Percentiles rank a stretch among this genome's conserved stretches.
phyloP scores from a whole-genome alignment of 352 stramenopile genomes.

The Globisporangium nunn region DNA sequence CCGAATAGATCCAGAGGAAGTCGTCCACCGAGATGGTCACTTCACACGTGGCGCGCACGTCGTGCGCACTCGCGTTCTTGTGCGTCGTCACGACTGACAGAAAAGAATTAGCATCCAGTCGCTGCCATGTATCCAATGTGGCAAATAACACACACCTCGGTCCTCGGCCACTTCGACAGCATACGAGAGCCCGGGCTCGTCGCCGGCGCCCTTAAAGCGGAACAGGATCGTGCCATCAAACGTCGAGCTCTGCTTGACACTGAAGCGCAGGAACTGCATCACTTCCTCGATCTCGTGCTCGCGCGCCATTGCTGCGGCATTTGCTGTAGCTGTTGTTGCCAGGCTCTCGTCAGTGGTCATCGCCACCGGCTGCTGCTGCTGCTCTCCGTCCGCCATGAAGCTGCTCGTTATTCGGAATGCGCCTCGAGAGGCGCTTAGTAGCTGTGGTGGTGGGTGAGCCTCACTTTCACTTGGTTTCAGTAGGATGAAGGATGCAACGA shows the following conservation, averaged over 20 bases:
- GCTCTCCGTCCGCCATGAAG: too few relatives aligned
- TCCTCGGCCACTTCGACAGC: slow-evolving; percentile 51
- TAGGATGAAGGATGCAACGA: too few relatives aligned
- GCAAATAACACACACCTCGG: slow-evolving; percentile 11
- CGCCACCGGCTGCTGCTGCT: too few relatives aligned
- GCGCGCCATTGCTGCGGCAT: slow-evolving; percentile 6
- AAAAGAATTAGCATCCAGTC: neutral
- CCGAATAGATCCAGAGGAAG: slow-evolving; percentile 84
- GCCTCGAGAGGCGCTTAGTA: too few relatives aligned
- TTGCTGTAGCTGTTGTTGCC: neutral
- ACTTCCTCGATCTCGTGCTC: slow-evolving; percentile 82
- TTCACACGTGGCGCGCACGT: slow-evolving; percentile 56
- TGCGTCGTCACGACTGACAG: slow-evolving; percentile 35
- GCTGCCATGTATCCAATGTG: neutral
- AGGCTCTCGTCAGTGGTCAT: too few relatives aligned
- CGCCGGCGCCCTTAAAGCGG: slow-evolving; percentile 58
- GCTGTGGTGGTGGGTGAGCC: too few relatives aligned
- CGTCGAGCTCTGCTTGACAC: slow-evolving; percentile 59
- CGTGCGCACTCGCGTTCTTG: slow-evolving; percentile 41
- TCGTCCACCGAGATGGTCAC: slow-evolving; percentile 84
- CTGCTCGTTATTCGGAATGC: too few relatives aligned
- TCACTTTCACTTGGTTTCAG: too few relatives aligned
- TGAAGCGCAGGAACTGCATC: slow-evolving; percentile 84
- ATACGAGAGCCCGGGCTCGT: slow-evolving; percentile 48
- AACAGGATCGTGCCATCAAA: slow-evolving; percentile 82